These are phyloP conservation scores for Articulospora tetracladia DNA, from an alignment of 495 filamentous ascomycete genomes.

Conservation along the genomic window DNA sequence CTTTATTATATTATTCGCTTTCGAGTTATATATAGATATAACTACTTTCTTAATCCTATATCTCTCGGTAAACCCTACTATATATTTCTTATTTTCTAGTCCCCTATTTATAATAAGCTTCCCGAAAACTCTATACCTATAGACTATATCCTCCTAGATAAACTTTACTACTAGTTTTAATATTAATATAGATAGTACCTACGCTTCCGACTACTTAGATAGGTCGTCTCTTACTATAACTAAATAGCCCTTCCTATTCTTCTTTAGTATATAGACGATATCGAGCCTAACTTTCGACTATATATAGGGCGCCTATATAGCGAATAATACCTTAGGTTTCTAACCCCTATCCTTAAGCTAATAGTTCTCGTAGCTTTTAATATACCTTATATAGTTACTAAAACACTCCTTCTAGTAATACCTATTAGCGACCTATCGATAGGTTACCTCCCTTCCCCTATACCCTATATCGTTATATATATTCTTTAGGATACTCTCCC, in stretches of 20 bases:
- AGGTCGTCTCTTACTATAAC: neutral
- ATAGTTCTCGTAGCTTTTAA: neutral
- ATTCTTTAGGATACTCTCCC: neutral
- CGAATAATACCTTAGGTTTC: neutral
- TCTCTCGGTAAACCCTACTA: neutral
- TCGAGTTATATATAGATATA: neutral
- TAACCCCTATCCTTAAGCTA: neutral
- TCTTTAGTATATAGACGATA: neutral
- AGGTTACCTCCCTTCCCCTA: neutral
- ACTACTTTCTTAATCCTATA: neutral
- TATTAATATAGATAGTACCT: neutral
- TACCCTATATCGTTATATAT: neutral
- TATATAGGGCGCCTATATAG: neutral
- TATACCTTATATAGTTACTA: neutral
- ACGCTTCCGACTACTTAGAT: neutral
- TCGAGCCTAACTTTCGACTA: neutral
- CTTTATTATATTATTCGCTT: neutral
- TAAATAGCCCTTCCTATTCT: neutral
- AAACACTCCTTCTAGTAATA: neutral
- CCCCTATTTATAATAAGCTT: neutral
- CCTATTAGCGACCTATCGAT: neutral
- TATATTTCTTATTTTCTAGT: neutral
- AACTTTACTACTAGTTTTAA: neutral
- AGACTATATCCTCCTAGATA: neutral
- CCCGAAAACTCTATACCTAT: neutral